Conservation (phyloP, 2,329 filamentous ascomycete species). For the Ceratocystis variospora region DNA sequence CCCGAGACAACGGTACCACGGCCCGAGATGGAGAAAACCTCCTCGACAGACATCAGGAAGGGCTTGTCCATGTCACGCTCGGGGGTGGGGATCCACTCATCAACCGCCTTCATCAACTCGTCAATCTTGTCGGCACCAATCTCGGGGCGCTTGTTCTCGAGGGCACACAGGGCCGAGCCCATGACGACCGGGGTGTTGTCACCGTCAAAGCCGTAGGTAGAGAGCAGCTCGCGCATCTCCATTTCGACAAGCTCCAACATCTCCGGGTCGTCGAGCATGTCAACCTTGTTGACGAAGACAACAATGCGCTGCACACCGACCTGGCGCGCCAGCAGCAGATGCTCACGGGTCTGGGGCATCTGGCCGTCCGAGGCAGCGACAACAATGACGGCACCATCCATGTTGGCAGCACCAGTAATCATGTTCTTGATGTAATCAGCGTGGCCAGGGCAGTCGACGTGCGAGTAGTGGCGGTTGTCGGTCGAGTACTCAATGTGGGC, state of each 20-base stretch:
- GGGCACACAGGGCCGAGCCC: slow-evolving; percentile 87
- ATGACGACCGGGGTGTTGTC: slow-evolving; percentile 96
- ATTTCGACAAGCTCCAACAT: slow-evolving; percentile 99
- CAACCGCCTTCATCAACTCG: slow-evolving; percentile 77
- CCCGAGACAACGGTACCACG: slow-evolving; percentile 95
- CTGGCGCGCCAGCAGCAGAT: slow-evolving; percentile 92
- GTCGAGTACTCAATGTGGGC: slow-evolving; percentile 98
- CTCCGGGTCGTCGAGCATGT: slow-evolving; percentile 91
- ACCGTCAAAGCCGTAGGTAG: slow-evolving; percentile 88
- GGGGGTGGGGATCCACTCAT: slow-evolving; percentile 92
- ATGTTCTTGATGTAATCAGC: slow-evolving; percentile 99
- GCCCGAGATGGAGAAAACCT: slow-evolving; percentile 77
- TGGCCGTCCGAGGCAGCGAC: slow-evolving; percentile 97
- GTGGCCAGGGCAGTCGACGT: slow-evolving; percentile 99
- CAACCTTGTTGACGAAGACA: slow-evolving; percentile 99
- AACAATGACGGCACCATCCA: slow-evolving; percentile 98
- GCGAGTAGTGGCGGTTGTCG: slow-evolving; percentile 88
- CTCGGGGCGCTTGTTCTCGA: slow-evolving; percentile 74
- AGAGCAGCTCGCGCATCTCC: slow-evolving; percentile 97
- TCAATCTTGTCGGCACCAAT: slow-evolving; percentile 83
- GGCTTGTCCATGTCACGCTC: slow-evolving; percentile 92
- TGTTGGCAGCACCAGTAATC: slow-evolving; percentile 98
- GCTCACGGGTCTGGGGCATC: slow-evolving; percentile 99
- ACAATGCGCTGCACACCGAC: slow-evolving; percentile 97
- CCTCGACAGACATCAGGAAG: slow-evolving; percentile 97